These are phyloP conservation scores for Myrmaecium sp. DNA, from an alignment of 2,329 filamentous ascomycete species.

Conservation along the genomic window DNA sequence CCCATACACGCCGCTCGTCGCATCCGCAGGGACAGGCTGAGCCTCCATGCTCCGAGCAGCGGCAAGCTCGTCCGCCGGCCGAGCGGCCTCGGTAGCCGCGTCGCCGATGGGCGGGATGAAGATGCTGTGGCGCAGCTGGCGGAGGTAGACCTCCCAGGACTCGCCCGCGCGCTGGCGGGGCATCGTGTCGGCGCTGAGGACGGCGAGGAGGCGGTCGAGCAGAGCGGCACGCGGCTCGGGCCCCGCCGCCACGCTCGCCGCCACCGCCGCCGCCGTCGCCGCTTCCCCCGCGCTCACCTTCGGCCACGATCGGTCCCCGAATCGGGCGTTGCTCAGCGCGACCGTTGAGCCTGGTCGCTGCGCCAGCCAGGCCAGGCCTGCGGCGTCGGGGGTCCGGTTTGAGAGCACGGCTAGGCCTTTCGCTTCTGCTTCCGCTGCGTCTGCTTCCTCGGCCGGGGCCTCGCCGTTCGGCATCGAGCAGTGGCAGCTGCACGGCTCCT, in stretches of 20 bases:
- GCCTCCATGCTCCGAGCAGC: conserved; percentile 17
- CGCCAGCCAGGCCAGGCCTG: conserved; percentile 35
- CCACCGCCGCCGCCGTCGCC: conserved; percentile 33
- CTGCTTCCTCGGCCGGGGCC: no score
- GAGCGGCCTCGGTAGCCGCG: conserved; percentile 22
- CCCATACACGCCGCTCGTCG: conserved; percentile 38
- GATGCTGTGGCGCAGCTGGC: conserved; percentile 41
- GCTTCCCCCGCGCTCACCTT: conserved; percentile 43
- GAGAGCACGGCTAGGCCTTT: conserved; percentile 41
- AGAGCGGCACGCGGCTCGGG: conserved; percentile 31
- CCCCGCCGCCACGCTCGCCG: conserved; percentile 21
- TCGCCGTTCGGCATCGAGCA: conserved; percentile 4
- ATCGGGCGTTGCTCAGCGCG: conserved; percentile 44
- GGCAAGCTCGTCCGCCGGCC: conserved; percentile 25
- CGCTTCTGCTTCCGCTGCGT: no score
- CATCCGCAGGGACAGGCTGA: conserved; percentile 12
- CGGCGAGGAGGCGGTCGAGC: conserved; percentile 32
- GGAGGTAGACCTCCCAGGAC: conserved; percentile 37
- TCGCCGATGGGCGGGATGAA: conserved; percentile 41
- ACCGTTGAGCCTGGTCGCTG: conserved; percentile 32
- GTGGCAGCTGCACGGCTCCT: conserved; percentile 3
- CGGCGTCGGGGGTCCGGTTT: conserved; percentile 38
- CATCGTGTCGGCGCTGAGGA: conserved; percentile 39
- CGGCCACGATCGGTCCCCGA: conserved; percentile 41
- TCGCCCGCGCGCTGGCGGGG: conserved; percentile 32